phyloP scores from a whole-genome alignment of 73 alveolate species.

The Diophrys sp. region DNA sequence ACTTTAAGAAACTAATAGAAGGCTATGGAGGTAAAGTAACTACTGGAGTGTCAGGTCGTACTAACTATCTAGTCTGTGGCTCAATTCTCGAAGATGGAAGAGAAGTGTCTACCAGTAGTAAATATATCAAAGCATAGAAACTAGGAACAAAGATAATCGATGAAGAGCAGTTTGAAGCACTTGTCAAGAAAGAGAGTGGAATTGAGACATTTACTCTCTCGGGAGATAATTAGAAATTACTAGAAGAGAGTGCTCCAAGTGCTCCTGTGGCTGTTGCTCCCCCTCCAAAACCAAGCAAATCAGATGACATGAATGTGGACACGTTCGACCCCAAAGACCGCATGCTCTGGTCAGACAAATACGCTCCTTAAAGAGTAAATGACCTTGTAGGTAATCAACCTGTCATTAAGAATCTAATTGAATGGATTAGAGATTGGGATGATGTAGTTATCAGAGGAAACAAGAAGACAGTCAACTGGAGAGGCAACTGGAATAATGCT shows the following conservation, averaged over 20 bases:
- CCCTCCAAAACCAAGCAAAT: not conserved
- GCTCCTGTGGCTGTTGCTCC: not conserved
- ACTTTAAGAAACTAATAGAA: slow-evolving; percentile 45
- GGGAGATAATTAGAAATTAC: not conserved
- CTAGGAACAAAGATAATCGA: slow-evolving; percentile 66
- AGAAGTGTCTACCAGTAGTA: slow-evolving; percentile 84
- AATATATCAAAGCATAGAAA: slow-evolving; percentile 79
- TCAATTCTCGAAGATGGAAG: slow-evolving; percentile 97
- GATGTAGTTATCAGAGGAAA: slow-evolving; percentile 83
- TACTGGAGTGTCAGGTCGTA: slow-evolving; percentile 82
- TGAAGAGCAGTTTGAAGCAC: slow-evolving; percentile 71
- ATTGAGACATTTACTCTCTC: slow-evolving; percentile 14
- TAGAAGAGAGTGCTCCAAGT: not conserved
- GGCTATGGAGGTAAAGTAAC: slow-evolving; percentile 79
- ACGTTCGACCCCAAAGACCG: not conserved
- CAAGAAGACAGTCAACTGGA: slow-evolving; percentile 70
- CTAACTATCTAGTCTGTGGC: slow-evolving; percentile 86
- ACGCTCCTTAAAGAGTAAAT: slow-evolving; percentile 80
- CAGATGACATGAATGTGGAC: not conserved
- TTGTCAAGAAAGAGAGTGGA: slow-evolving; percentile 63
- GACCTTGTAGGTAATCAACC: slow-evolving; percentile 91
- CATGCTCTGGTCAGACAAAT: slow-evolving; percentile 92
- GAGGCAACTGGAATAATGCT: slow-evolving; percentile 61
- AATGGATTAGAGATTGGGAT: slow-evolving; percentile 97
- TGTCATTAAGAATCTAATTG: slow-evolving; percentile 75